A percentile compares a stretch with the other conserved stretches of the same genome.
Conservation (phyloP, 1,284 basidiomycete species). For the Rhodotorula mucilaginosa region DNA sequence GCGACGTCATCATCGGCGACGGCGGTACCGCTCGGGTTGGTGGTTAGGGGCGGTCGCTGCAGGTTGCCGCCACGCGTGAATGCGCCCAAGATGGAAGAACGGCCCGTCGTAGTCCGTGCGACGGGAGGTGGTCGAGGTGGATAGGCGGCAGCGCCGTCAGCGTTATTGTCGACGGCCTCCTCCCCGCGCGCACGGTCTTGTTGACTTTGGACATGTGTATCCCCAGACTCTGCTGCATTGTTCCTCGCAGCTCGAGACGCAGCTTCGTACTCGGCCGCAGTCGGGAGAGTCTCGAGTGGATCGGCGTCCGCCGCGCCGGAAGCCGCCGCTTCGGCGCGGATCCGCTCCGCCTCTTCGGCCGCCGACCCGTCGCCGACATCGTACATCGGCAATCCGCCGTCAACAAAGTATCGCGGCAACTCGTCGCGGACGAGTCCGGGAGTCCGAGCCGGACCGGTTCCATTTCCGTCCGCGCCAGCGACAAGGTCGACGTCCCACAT, state of each 20-base stretch:
- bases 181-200: not conserved
- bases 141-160: not conserved
- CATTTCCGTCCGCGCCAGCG: not conserved
- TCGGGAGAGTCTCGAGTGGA: conserved; percentile 8
- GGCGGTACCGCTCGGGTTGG: not conserved
- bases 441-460: not conserved
- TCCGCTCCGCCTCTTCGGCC: conserved; percentile 7
- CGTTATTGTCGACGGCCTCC: not conserved
- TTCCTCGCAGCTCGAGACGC: conserved; percentile 8
- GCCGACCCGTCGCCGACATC: not conserved
- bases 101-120: not conserved
- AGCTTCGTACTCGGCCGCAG: conserved; percentile 30
- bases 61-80: not conserved
- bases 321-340: conserved; percentile 1
- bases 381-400: conserved; percentile 27
- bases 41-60: not conserved
- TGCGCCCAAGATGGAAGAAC: not conserved
- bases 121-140: not conserved
- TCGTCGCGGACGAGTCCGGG: conserved; percentile 1
- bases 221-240: not conserved
- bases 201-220: not conserved
- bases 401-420: conserved; percentile 23
- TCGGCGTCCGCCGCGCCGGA: not conserved
- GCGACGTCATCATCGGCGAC: not conserved
- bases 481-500: conserved; percentile 12